These are phyloP conservation scores for Olyra latifolia DNA, from an alignment of 176 grass and related monocot genomes.

Conservation along the genomic window DNA sequence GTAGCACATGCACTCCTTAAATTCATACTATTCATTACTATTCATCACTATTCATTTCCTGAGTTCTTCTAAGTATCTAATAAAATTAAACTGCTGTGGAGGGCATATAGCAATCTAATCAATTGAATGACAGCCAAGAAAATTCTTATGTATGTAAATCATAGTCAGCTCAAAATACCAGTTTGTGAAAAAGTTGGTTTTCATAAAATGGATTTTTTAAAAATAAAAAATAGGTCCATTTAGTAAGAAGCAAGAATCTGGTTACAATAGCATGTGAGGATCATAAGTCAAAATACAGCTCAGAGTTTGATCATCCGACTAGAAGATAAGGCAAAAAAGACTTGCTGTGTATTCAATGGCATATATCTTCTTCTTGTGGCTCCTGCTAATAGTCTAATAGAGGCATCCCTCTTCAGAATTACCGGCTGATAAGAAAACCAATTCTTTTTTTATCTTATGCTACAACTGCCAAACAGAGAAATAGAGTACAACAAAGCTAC, in stretches of 20 bases:
- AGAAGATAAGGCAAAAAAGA: too few species aligned
- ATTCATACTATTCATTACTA: background rate
- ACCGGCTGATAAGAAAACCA: conserved; percentile 18
- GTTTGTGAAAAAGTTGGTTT: background rate
- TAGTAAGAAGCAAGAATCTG: background rate
- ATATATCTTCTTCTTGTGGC: too few species aligned
- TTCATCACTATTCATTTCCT: background rate
- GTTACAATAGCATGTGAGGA: conserved; percentile 16
- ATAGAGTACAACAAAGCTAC: conserved; percentile 46
- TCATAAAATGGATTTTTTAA: background rate
- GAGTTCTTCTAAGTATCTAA: background rate
- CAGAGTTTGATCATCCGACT: too few species aligned
- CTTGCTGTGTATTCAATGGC: too few species aligned
- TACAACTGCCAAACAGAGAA: conserved; percentile 33
- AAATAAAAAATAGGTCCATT: too few species aligned
- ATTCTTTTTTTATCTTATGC: conserved; percentile 33
- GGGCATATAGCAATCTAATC: background rate
- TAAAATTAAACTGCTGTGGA: background rate
- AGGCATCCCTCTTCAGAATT: background rate
- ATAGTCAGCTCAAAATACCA: background rate
- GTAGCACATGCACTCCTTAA: background rate
- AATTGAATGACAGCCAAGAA: background rate
- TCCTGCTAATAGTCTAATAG: too few species aligned
- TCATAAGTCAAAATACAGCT: background rate
- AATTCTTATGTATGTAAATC: background rate